A percentile compares a stretch with the other conserved stretches of the same genome.
Conservation (phyloP, 345 rosid genomes). For the Lepidium africanum region DNA sequence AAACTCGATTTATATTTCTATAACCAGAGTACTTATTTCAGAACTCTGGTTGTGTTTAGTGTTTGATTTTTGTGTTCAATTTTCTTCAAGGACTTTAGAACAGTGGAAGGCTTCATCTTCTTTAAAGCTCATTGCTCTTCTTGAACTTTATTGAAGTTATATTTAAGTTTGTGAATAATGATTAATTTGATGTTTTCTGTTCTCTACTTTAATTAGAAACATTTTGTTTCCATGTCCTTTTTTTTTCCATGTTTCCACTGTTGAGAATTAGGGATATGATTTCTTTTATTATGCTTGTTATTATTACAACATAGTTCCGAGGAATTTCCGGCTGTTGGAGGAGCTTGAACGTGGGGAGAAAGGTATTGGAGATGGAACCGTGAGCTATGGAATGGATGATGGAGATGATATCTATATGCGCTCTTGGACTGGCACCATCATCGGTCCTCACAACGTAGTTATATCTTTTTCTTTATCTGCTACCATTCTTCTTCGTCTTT, state of each 20-base stretch:
- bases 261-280: background rate
- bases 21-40: background rate
- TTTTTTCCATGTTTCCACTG: background rate
- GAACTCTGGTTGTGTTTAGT: background rate
- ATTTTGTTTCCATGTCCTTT: background rate
- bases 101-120: background rate
- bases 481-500: background rate
- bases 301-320: constrained; percentile 48
- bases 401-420: constrained; percentile 93
- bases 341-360: constrained; percentile 95
- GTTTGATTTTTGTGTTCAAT: background rate
- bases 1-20: background rate
- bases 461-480: constrained; percentile 11
- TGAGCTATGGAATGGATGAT: constrained; percentile 99
- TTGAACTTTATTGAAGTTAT: background rate
- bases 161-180: background rate
- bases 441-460: constrained; percentile 86
- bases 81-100: background rate
- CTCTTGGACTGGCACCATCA: constrained; percentile 92
- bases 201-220: background rate
- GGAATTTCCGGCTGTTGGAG: constrained; percentile 77
- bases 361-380: constrained; percentile 95
- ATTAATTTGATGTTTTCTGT: background rate
- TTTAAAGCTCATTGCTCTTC: background rate
- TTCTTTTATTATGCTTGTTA: background rate